Evolutionary conservation across 441 rosid species (phyloP), one percentile per base, ranked within the genome.

Genomic region (Viola pubescens): DNA sequence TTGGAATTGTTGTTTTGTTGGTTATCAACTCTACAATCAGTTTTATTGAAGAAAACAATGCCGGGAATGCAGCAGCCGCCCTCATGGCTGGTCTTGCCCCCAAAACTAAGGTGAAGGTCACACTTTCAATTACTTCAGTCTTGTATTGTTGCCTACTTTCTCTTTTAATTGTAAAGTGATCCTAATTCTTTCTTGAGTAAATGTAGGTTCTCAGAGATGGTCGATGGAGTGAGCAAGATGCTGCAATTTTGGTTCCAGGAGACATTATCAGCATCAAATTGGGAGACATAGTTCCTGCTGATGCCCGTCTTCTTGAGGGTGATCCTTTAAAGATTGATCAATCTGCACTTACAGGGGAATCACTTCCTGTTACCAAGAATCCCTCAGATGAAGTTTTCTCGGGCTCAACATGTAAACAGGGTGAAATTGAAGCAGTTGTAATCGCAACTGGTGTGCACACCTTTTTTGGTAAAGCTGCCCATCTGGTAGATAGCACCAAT

Each of bases 61-160:
- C 97, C 12, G 96, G 97, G 37, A 86, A 86, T 68, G 97, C 97
- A 1, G 97, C 97, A 11, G 96, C 96, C 4, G 87, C 94, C 14
- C 94, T 90, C 66, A 90, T 90, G 97, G 97, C 97, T 42, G 82
- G 86, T 73, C 84, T 86, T 60, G 97, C 97, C 54, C 92, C 90
- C 43, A 86, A 84, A 63, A 81, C 97, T 1, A 88, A 88, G 97
- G 97, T 90, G 55, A 37, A 6, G n/a, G 46, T 6, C 16, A n/a
- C 45, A 42, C 7, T 42, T 55, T 9, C 8, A 7, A 37, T 26
- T 26, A 26, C 34, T 26, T 26, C 34, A 26, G 34, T 26, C 34
- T 26, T 26, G 34, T 26, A 26, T 26, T 26, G 34, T 26, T 26
- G 34, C 34, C 34, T 26, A 26, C 34, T 26, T 26, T 26, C 34